These are phyloP conservation scores for Penicillium sp. DNA, from an alignment of 2,329 filamentous ascomycete species.

Conservation along the genomic window DNA sequence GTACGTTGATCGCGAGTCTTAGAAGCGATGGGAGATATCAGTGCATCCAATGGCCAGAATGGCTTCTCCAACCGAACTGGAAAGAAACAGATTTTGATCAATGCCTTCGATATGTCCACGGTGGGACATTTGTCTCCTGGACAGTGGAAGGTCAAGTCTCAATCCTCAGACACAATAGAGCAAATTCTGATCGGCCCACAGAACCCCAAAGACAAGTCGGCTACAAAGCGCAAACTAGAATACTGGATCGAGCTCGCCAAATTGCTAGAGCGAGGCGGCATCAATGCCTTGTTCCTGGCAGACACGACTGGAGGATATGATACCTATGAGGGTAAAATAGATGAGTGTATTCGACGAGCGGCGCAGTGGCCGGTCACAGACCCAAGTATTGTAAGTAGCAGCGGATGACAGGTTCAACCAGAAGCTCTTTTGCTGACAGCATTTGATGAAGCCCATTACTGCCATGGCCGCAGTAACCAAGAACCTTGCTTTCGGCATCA, in stretches of 20 bases:
- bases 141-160: constrained; percentile 61
- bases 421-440: neutral
- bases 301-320: constrained; percentile 67
- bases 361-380: constrained; percentile 68
- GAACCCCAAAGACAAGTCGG: constrained; percentile 63
- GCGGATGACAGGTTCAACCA: neutral
- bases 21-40: constrained; percentile 16
- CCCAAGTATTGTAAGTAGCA: constrained; percentile 58
- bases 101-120: constrained; percentile 68
- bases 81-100: constrained; percentile 61
- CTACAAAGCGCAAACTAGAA: constrained; percentile 56
- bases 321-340: constrained; percentile 61
- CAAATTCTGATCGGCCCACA: constrained; percentile 37
- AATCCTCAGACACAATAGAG: neutral
- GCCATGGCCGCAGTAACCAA: constrained; percentile 69
- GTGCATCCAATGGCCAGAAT: constrained; percentile 15
- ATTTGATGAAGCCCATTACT: constrained; percentile 53
- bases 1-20: neutral
- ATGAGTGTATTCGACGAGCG: constrained; percentile 62
- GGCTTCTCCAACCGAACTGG: constrained; percentile 12
- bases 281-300: constrained; percentile 67
- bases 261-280: constrained; percentile 61
- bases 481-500: constrained; percentile 64
- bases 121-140: constrained; percentile 66
- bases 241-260: constrained; percentile 68